Evolutionary conservation across 2,329 filamentous ascomycete genomes (phyloP), one percentile per base, ranked within the genome.

Genomic region (Plectosphaerella cucumerina): DNA sequence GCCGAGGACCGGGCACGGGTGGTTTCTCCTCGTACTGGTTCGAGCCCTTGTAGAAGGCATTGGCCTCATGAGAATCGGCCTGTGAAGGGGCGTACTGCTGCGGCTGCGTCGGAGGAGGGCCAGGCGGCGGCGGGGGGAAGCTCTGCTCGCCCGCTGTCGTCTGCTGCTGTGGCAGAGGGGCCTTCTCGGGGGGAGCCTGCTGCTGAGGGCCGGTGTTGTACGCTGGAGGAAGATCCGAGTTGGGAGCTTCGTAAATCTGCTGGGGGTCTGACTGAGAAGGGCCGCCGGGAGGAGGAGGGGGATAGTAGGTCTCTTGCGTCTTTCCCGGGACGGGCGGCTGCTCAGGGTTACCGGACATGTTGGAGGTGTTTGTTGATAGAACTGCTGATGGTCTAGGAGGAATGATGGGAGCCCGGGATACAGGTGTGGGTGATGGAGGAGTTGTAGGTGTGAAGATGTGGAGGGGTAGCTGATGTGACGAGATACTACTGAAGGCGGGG

Each of bases 51-150:
- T 48, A 48, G 22, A 48, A 42, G n/a, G 21, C 22, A 22, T 35
- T 20, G 20, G 47, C 18, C 18, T 22, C 35, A 12, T 14, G 15
- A 2, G 45, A 22, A 33, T 35, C 45, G 18, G 33, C 17, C 15
- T 33, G 23, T 8, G 37, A 42, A 2, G 42, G 42, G 5, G 37
- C 47, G 22, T 48, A 23, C 22, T 48, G 47, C 22, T 44, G 26
- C 35, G 33, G 48, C 12, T 39, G 17, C 23, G 44, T 17, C 17
- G 26, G 43, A 3, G 43, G 43, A 43, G 50, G 50, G n/a, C 49
- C 48, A 11, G 50, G 50, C 12, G 50, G 51, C 10, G 53, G 48
- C 5, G 57, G 57, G 11, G 55, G 55, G 37, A 57, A 55, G 44
- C 57, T 43, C 17, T 48, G 53, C 21, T 50, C 43, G 23, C 47